Evolutionary conservation across 768 basidiomycete genomes (phyloP).

Genomic region (Leucosporidium creatinivorum): DNA sequence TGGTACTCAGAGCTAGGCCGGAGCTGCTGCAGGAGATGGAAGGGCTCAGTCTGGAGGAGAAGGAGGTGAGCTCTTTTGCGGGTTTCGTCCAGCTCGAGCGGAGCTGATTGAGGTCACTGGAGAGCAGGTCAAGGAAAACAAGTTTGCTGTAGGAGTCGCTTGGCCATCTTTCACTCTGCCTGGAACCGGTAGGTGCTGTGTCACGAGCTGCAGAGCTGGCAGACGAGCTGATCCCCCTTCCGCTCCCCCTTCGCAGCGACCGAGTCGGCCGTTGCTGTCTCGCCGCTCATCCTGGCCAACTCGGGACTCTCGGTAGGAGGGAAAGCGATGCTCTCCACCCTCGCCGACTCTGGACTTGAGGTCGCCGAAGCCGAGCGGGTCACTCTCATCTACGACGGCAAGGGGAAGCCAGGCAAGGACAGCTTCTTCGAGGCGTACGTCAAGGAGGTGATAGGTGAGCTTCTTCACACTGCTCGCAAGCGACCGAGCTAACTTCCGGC

Average conservation of each 20-base stretch:
- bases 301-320: conserved; percentile 11
- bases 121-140: neutral
- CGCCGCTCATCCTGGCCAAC: conserved; percentile 22
- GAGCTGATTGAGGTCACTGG: neutral
- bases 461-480: neutral
- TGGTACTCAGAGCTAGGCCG: conserved; percentile 17
- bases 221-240: neutral
- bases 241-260: neutral
- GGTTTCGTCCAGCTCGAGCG: neutral
- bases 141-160: conserved; percentile 27
- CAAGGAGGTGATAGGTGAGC: conserved; percentile 27
- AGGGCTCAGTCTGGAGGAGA: conserved; percentile 14
- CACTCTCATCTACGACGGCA: conserved; percentile 23
- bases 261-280: conserved; percentile 17
- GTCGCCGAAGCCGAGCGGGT: conserved; percentile 22
- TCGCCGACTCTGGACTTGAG: conserved; percentile 23
- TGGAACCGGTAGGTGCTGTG: conserved; percentile 12
- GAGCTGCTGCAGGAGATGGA: conserved; percentile 5
- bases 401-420: conserved; percentile 26
- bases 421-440: conserved; percentile 34
- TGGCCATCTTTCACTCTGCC: conserved; percentile 29
- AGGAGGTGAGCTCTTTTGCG: neutral
- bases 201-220: neutral
- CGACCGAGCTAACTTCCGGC: neutral
- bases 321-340: conserved; percentile 11